Percentiles rank a stretch among this genome's conserved stretches.
Conservation (phyloP, 192 early-diverging fungal species). For the Entomortierella beljakovae region DNA sequence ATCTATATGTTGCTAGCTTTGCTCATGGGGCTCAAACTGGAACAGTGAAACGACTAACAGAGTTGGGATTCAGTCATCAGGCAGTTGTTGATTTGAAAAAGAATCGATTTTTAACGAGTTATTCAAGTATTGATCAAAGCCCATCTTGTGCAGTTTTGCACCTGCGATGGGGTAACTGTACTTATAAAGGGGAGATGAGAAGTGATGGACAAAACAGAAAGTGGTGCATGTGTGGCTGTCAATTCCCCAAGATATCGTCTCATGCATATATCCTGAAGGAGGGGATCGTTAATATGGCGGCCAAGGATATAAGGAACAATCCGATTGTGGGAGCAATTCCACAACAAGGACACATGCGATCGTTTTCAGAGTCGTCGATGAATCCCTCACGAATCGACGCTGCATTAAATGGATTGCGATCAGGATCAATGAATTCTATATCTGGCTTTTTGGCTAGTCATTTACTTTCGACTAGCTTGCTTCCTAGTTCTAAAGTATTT, state of each 20-base stretch:
- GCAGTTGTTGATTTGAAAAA: slow-evolving; percentile 52
- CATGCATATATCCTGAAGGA: slow-evolving; percentile 43
- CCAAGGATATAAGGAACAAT: slow-evolving; percentile 10
- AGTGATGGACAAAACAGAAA: slow-evolving; percentile 1
- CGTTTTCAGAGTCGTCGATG: slow-evolving; percentile 31
- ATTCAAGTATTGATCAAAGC: slow-evolving; percentile 59
- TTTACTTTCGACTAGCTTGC: slow-evolving; percentile 18
- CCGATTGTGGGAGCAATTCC: slow-evolving; percentile 22
- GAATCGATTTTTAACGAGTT: slow-evolving; percentile 60
- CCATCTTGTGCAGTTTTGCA: slow-evolving; percentile 52
- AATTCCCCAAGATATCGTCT: slow-evolving; percentile 47
- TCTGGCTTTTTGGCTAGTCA: slow-evolving; percentile 46
- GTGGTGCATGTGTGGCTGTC: slow-evolving; percentile 47
- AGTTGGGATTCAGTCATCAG: slow-evolving; percentile 63
- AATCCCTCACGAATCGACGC: slow-evolving; percentile 19
- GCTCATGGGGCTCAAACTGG: slow-evolving; percentile 14
- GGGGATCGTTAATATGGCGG: slow-evolving; percentile 23
- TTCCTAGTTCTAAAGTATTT: slow-evolving; percentile 7
- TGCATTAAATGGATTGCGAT: slow-evolving; percentile 12
- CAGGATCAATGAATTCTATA: slow-evolving; percentile 47
- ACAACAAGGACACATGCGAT: slow-evolving; percentile 15
- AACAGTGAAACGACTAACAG: slow-evolving; percentile 50
- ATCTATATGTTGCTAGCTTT: slow-evolving; percentile 69
- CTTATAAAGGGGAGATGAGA: slow-evolving; percentile 2
- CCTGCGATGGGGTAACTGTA: slow-evolving; percentile 50